These are phyloP conservation scores for Sanghuangporus baumii DNA, from an alignment of 1,284 basidiomycete genomes.

Conservation along the genomic window DNA sequence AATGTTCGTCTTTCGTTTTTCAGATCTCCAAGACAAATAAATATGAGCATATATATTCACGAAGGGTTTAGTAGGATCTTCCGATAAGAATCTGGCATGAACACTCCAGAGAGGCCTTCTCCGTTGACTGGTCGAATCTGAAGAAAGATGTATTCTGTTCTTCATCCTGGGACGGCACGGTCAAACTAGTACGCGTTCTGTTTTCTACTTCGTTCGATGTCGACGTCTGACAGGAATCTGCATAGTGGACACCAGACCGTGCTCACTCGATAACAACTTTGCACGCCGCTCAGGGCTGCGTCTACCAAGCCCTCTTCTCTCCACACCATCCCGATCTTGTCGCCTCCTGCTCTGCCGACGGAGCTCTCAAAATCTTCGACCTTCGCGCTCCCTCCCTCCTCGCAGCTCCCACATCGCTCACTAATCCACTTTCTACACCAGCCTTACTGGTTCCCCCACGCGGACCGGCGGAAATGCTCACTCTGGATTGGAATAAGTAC, in stretches of 20 bases:
- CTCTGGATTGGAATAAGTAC: conserved; percentile 93
- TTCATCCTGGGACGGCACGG: conserved; percentile 87
- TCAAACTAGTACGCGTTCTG: conserved; percentile 70
- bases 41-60: conserved; percentile 18
- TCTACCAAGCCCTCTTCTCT: conserved; percentile 88
- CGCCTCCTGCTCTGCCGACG: conserved; percentile 83
- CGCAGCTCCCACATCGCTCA: conserved; percentile 16
- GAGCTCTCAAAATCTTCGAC: conserved; percentile 78
- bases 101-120: conserved; percentile 88
- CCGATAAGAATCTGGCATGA: conserved; percentile 93
- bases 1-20: conserved; percentile 44
- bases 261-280: conserved; percentile 76
- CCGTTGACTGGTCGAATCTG: conserved; percentile 96
- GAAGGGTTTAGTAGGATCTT: conserved; percentile 56
- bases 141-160: conserved; percentile 88
- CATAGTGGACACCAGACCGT: conserved; percentile 82
- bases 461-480: conserved; percentile 62
- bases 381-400: conserved; percentile 51
- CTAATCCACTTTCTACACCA: conserved; percentile 17
- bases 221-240: neutral
- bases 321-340: conserved; percentile 83
- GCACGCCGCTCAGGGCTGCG: conserved; percentile 77
- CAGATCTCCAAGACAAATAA: neutral
- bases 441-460: conserved; percentile 14
- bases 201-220: neutral